phyloP scores from a whole-genome alignment of 108 stramenopile genomes.

The Mayamaea pseudoterrestris region DNA sequence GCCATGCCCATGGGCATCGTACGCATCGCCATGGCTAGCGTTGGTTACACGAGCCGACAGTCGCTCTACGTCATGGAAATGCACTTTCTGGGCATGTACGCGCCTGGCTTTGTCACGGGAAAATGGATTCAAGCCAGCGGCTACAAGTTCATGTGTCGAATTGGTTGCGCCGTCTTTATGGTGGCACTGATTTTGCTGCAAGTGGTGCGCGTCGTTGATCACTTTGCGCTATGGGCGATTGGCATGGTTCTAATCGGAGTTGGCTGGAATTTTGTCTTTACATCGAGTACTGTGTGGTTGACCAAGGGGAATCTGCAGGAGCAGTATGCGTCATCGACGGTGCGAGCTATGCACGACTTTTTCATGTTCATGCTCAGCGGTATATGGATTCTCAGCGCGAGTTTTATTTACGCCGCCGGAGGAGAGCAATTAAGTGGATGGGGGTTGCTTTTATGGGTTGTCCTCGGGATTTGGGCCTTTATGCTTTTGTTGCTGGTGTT shows the following conservation, averaged over 20 bases:
- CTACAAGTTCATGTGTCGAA: conserved; percentile 1
- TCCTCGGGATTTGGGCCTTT: conserved; percentile 18
- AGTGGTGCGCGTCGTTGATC: neutral
- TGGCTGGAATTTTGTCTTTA: conserved; percentile 35
- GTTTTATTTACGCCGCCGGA: conserved; percentile 29
- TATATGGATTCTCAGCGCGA: conserved; percentile 15
- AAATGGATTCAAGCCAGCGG: conserved; percentile 15
- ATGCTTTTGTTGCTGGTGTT: conserved; percentile 4
- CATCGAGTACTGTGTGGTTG: conserved; percentile 24
- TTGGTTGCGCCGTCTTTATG: neutral
- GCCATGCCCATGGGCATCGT: conserved; percentile 31
- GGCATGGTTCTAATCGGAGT: conserved; percentile 26
- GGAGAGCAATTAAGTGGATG: conserved; percentile 27
- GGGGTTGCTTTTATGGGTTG: conserved; percentile 15
- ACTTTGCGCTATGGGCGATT: conserved; percentile 10
- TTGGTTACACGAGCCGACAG: conserved; percentile 19
- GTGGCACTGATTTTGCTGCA: conserved; percentile 8
- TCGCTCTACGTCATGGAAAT: conserved; percentile 28
- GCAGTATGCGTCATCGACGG: conserved; percentile 8
- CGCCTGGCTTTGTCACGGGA: conserved; percentile 30
- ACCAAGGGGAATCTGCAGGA: conserved; percentile 4
- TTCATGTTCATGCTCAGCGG: conserved; percentile 29
- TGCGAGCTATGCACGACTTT: conserved; percentile 34
- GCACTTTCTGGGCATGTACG: conserved; percentile 35
- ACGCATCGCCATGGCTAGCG: conserved; percentile 26